Base-by-base conservation (phyloP, 306 rosid genomes). In the Ziziphus jujuba region DNA sequence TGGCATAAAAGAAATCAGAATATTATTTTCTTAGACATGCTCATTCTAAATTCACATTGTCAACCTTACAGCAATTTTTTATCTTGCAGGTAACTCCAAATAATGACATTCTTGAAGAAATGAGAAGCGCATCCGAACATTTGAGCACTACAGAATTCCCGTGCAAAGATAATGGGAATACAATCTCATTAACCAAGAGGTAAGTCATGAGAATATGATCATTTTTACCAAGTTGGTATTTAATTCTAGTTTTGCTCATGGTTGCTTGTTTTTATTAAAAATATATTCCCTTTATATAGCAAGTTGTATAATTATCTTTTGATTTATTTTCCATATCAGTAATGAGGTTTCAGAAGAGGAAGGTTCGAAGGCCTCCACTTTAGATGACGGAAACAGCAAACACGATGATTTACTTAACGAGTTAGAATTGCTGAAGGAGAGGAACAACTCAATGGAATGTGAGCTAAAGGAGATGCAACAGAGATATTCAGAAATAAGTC, bases 401-500 rank as follows among this genome's bases (percentile, higher is more conserved):
- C 19, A 54, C 52, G 70, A 54, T 38, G 77, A 80, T 21, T 62
- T 81, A 49, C 63, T 69, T 3, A 66, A 65, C 15, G 95, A 95
- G 73, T 61, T 88, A 56, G 73, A 72, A 45, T 70, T 79, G 22
- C 48, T 84, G 66, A 88, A 68, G 81, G 92, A 87, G 73, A 90
- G 80, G 75, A 95, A 90, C 85, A 63, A 68, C 56, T 48, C 77
- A 56, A 95, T 90, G 99, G 97, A 90, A 82, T 78, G 63, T n/a
- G 99, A 90, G 59, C 90, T 95, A 23, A 90, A 90, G 75, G 99
- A 95, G 51, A 95, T 95, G 95, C 99, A 95, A 79, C 95, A 88
- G 85, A 88, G 99, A 82, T 95, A 95, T 82, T 87, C 96, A 65
- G 99, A 90, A 79, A 88, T 90, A 79, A 95, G 99, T 84, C 97